Conservation (phyloP, 306 rosid species). For the Gynostemma pentaphyllum region DNA sequence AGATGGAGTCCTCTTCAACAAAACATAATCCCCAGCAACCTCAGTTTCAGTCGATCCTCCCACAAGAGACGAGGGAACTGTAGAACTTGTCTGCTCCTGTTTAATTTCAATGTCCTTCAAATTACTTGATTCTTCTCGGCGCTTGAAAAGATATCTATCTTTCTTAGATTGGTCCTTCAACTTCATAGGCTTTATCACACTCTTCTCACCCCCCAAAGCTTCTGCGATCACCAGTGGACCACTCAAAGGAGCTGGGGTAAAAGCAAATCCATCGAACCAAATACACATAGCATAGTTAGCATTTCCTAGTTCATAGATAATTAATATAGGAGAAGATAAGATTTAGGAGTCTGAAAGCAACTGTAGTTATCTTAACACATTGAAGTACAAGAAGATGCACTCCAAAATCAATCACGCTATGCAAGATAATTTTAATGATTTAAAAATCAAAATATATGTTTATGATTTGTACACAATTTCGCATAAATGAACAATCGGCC, state of each 20-base stretch:
- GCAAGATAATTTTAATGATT: neutral
- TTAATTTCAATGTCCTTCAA: constrained; percentile 5
- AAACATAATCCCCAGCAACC: constrained; percentile 25
- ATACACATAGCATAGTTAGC: neutral
- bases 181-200: constrained; percentile 41
- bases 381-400: neutral
- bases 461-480: neutral
- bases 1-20: constrained; percentile 52
- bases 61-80: constrained; percentile 26
- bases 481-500: neutral
- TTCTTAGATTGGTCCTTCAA: constrained; percentile 66
- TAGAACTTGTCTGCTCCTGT: constrained; percentile 23
- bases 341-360: neutral
- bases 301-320: neutral
- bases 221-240: constrained; percentile 93
- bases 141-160: constrained; percentile 78
- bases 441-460: too few relatives aligned
- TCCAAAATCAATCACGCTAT: neutral
- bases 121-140: constrained; percentile 59
- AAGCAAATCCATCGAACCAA: constrained; percentile 22
- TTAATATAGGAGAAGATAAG: neutral
- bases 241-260: constrained; percentile 84
- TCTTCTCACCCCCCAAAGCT: constrained; percentile 54
- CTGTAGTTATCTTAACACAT: neutral
- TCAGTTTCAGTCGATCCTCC: constrained; percentile 39